Evolutionary conservation across 805 yeast species (phyloP).

Genomic region (Wickerhamomyces alni): DNA sequence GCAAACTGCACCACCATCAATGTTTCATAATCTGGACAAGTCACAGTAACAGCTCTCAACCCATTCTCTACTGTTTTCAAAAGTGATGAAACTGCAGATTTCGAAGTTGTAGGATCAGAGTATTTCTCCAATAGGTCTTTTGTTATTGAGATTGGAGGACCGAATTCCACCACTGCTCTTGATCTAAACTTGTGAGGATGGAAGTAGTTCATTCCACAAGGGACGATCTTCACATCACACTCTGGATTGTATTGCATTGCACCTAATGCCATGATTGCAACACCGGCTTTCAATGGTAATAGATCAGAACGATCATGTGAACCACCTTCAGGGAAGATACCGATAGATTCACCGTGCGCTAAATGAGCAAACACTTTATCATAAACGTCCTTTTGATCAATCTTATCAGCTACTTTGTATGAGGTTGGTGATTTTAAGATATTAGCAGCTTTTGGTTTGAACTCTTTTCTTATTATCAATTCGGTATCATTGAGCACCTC

Average conservation of each 20-base stretch:
- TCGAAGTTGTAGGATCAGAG: conserved; percentile 48
- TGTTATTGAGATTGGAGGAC: conserved; percentile 71
- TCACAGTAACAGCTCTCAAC: conserved; percentile 83
- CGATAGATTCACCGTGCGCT: conserved; percentile 73
- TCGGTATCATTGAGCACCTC: conserved; percentile 70
- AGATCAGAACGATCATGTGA: conserved; percentile 91
- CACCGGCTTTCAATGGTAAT: conserved; percentile 92
- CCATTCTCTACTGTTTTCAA: conserved; percentile 71
- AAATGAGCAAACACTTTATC: conserved; percentile 80
- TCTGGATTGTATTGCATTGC: conserved; percentile 75
- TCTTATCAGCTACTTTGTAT: conserved; percentile 72
- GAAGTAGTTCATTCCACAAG: conserved; percentile 95
- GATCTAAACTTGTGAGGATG: conserved; percentile 92
- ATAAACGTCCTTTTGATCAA: conserved; percentile 83
- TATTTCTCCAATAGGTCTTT: conserved; percentile 60
- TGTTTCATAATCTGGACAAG: conserved; percentile 89
- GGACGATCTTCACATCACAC: conserved; percentile 78
- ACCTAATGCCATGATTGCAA: conserved; percentile 95
- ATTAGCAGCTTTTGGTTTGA: conserved; percentile 43
- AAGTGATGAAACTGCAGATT: conserved; percentile 68
- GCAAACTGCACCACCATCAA: conserved; percentile 93
- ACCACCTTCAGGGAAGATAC: conserved; percentile 98
- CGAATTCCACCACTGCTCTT: conserved; percentile 91
- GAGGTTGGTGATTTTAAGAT: conserved; percentile 45
- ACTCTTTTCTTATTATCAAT: conserved; percentile 61